Conservation (phyloP, 192 early-diverging fungal genomes). For the Phycomyces blakesleeanus region DNA sequence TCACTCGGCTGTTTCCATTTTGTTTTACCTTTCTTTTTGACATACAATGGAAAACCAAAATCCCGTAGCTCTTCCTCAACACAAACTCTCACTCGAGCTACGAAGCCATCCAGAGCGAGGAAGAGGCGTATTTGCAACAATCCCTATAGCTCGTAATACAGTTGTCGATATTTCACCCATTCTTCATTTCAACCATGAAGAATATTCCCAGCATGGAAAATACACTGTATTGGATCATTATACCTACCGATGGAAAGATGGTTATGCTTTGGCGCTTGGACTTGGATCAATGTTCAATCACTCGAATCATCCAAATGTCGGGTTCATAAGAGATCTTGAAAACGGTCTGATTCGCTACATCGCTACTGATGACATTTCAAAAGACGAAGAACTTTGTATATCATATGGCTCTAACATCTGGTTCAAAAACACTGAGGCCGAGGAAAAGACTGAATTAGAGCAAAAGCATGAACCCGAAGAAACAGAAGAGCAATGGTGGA, state of each 20-base stretch:
- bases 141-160: constrained; percentile 33
- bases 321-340: constrained; percentile 55
- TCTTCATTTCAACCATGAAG: constrained; percentile 46
- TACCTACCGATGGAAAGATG: constrained; percentile 60
- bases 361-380: constrained; percentile 45
- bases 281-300: constrained; percentile 70
- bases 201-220: constrained; percentile 55
- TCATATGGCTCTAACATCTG: constrained; percentile 62
- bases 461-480: neutral
- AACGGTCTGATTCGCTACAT: constrained; percentile 54
- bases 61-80: constrained; percentile 5
- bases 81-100: constrained; percentile 41
- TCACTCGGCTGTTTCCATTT: too few relatives aligned
- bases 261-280: constrained; percentile 59
- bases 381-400: constrained; percentile 62
- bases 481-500: neutral
- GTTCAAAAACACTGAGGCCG: constrained; percentile 35
- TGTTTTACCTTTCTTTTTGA: neutral
- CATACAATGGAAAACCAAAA: neutral
- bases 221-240: constrained; percentile 62
- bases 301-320: constrained; percentile 53
- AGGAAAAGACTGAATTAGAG: neutral
- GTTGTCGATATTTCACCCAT: constrained; percentile 59
- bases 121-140: constrained; percentile 53
- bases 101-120: constrained; percentile 50